Percentiles rank a stretch among this genome's conserved stretches.
These are phyloP conservation scores for Kwoniella bestiolae DNA, from an alignment of 768 basidiomycete genomes.

Conservation along the genomic window DNA sequence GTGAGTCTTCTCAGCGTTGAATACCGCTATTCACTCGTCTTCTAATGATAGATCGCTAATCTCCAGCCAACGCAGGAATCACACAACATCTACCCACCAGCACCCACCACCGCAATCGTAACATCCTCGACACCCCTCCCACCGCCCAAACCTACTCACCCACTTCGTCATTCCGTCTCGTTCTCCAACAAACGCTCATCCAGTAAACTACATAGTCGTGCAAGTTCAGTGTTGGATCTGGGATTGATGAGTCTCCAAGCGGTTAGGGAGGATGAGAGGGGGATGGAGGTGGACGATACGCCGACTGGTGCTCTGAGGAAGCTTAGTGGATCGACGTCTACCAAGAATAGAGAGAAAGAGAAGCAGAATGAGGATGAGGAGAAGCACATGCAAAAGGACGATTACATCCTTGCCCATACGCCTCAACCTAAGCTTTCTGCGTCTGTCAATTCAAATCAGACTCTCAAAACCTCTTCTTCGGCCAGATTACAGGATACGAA, in stretches of 20 bases:
- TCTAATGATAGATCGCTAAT: neutral
- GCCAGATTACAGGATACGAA: neutral
- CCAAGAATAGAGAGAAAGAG: neutral
- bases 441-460: neutral
- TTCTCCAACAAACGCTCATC: conserved; percentile 15
- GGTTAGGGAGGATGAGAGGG: conserved; percentile 23
- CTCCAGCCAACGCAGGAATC: conserved; percentile 2
- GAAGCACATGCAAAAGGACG: neutral
- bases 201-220: conserved; percentile 1
- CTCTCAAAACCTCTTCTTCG: neutral
- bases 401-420: neutral
- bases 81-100: conserved; percentile 16
- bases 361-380: neutral
- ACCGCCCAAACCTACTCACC: conserved; percentile 2
- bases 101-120: neutral
- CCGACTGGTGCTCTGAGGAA: conserved; percentile 30
- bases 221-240: conserved; percentile 18
- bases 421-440: neutral
- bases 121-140: conserved; percentile 32
- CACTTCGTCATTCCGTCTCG: conserved; percentile 30
- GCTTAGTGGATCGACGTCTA: conserved; percentile 12
- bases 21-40: neutral
- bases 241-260: conserved; percentile 7
- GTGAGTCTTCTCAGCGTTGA: no score
- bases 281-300: conserved; percentile 23